These are phyloP conservation scores for Sonneratia caseolaris DNA, from an alignment of 345 rosid genomes.

Conservation along the genomic window DNA sequence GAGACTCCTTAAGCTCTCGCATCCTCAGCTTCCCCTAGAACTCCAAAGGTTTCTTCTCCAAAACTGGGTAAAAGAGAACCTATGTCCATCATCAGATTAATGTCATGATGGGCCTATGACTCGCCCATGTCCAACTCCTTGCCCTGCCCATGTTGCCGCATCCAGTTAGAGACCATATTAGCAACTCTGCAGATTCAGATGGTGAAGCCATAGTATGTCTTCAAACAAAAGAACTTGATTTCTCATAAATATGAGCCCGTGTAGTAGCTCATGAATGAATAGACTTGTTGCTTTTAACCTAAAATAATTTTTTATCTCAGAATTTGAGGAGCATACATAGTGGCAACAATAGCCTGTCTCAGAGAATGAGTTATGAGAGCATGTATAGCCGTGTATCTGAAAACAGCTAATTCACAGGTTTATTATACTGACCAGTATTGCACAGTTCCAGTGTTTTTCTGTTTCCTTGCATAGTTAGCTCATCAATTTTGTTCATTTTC, in stretches of 20 bases:
- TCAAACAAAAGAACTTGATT: background rate
- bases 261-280: background rate
- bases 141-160: slow-evolving; percentile 29
- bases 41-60: slow-evolving; percentile 22
- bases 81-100: slow-evolving; percentile 18
- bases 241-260: background rate
- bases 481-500: background rate
- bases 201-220: slow-evolving; percentile 22
- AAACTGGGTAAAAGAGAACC: slow-evolving; percentile 24
- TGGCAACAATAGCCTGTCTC: background rate
- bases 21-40: slow-evolving; percentile 23
- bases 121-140: slow-evolving; percentile 16
- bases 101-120: slow-evolving; percentile 22
- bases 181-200: slow-evolving; percentile 34
- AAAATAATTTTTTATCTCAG: background rate
- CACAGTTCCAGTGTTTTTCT: background rate
- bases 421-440: background rate
- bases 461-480: background rate
- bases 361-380: background rate
- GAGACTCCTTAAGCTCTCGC: background rate
- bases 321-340: background rate
- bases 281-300: background rate
- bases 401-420: background rate
- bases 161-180: slow-evolving; percentile 17
- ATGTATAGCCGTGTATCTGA: background rate